Evolutionary conservation across 441 rosid genomes (phyloP).

Genomic region (Kokia cookei): DNA sequence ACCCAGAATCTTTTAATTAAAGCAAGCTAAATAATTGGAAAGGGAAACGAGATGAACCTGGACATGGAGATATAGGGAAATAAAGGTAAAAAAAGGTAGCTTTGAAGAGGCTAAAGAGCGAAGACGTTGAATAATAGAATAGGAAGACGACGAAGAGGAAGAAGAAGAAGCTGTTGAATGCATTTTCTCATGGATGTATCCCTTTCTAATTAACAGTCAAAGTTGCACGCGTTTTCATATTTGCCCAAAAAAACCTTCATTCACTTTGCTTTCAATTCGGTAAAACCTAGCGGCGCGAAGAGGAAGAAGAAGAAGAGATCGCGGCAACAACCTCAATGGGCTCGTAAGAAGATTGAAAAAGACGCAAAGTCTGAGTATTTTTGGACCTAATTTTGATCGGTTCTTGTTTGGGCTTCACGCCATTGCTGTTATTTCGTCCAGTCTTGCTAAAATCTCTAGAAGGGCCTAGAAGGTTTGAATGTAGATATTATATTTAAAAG

Average conservation of each 20-base stretch:
- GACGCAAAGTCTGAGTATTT: background rate
- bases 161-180: conserved; percentile 12
- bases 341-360: background rate
- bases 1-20: background rate
- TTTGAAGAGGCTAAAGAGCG: conserved; percentile 15
- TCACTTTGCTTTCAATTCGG: background rate
- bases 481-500: no score
- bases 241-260: background rate
- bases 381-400: no score
- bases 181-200: conserved; percentile 44
- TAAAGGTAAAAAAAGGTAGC: background rate
- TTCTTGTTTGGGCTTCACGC: no score
- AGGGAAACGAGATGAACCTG: conserved; percentile 21
- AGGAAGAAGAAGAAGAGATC: background rate
- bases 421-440: no score
- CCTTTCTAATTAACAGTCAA: background rate
- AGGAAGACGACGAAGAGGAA: background rate
- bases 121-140: background rate
- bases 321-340: background rate
- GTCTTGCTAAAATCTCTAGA: no score
- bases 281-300: background rate
- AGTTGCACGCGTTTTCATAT: background rate
- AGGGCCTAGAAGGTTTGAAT: no score
- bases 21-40: background rate
- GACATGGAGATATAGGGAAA: conserved; percentile 37